Conservation (phyloP, 805 yeast species). For the Pichia sporocuriosa region DNA sequence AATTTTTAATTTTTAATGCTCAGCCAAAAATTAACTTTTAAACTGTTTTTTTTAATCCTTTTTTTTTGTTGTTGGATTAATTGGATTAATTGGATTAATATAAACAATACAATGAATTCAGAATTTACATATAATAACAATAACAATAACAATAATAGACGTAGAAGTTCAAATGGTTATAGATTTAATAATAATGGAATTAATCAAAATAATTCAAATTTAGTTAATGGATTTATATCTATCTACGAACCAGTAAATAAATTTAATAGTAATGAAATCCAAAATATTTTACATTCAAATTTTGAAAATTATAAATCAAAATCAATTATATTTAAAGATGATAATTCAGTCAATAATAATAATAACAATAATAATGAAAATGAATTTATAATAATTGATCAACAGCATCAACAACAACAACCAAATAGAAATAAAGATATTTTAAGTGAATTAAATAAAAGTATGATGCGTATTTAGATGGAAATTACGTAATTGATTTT, state of each 20-base stretch:
- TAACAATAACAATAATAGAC: not conserved
- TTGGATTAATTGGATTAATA: no score
- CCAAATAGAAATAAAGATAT: slow-evolving; percentile 3
- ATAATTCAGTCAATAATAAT: not conserved
- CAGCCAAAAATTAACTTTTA: no score
- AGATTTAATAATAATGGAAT: not conserved
- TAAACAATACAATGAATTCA: not conserved
- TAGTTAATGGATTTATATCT: not conserved
- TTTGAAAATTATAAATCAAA: not conserved
- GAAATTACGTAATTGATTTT: no score
- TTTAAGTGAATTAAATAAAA: slow-evolving; percentile 1
- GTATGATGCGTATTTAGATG: not conserved
- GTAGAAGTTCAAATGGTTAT: not conserved
- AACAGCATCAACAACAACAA: not conserved
- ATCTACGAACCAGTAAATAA: slow-evolving; percentile 4
- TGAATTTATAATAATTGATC: not conserved
- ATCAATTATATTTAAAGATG: not conserved
- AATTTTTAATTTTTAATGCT: no score
- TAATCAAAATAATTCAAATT: no score
- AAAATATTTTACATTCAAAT: not conserved
- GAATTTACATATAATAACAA: no score
- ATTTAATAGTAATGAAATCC: slow-evolving; percentile 4
- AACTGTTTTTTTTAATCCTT: no score
- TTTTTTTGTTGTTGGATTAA: no score
- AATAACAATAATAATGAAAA: not conserved